Conservation (phyloP, 352 stramenopile species). For the Phytophthora kernoviae region DNA sequence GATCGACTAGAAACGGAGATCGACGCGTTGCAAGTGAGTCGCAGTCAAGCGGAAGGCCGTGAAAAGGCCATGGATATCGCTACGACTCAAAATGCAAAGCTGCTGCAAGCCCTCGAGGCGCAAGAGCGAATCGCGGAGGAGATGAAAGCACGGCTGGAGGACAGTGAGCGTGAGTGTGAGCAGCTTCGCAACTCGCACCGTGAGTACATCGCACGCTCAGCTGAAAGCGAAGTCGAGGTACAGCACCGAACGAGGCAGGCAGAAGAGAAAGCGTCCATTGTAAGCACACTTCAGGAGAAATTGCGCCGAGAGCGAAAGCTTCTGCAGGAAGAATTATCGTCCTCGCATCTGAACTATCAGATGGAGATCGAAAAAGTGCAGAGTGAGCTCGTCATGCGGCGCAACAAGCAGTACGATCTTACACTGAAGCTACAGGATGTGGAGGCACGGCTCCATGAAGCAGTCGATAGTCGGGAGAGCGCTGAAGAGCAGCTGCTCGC, state of each 20-base stretch:
- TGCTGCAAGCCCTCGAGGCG: slow-evolving; percentile 64
- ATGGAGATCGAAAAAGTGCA: slow-evolving; percentile 70
- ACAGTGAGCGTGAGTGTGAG: slow-evolving; percentile 42
- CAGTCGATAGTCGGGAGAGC: slow-evolving; percentile 40
- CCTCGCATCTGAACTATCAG: slow-evolving; percentile 50
- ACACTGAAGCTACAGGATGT: slow-evolving; percentile 68
- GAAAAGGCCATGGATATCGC: slow-evolving; percentile 80
- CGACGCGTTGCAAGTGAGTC: slow-evolving; percentile 53
- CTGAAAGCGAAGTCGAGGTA: slow-evolving; percentile 55
- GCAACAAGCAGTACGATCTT: slow-evolving; percentile 85
- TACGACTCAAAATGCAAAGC: slow-evolving; percentile 71
- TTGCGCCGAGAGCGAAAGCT: slow-evolving; percentile 50
- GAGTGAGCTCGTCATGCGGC: slow-evolving; percentile 69
- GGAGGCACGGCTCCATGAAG: slow-evolving; percentile 53
- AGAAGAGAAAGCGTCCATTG: slow-evolving; percentile 37
- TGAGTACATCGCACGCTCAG: slow-evolving; percentile 26
- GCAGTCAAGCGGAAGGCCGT: slow-evolving; percentile 56
- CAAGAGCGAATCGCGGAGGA: slow-evolving; percentile 52
- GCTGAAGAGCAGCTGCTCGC: slow-evolving; percentile 53
- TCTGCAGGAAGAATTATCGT: slow-evolving; percentile 52
- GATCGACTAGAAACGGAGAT: slow-evolving; percentile 63
- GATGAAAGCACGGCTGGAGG: slow-evolving; percentile 21
- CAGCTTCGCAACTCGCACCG: slow-evolving; percentile 36
- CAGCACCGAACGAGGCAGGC: slow-evolving; percentile 52
- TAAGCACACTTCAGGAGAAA: slow-evolving; percentile 57